Evolutionary conservation across 2,329 filamentous ascomycete species (phyloP).

Genomic region (Alternaria sp.): DNA sequence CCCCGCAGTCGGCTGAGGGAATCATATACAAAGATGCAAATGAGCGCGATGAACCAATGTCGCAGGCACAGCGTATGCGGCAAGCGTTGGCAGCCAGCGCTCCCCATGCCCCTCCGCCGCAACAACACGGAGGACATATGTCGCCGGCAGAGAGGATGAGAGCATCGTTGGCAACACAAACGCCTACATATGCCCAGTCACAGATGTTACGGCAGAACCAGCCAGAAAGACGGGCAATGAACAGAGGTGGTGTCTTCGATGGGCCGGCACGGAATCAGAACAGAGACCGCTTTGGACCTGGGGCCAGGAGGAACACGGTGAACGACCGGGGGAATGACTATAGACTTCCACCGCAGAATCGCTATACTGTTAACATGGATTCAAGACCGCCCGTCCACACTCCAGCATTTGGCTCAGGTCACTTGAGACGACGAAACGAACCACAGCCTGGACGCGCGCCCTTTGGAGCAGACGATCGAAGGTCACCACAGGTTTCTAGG

Average conservation of each 20-base stretch:
- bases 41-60: constrained; percentile 28
- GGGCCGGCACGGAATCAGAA: constrained; percentile 28
- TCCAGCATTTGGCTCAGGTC: constrained; percentile 36
- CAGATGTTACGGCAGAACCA: constrained; percentile 22
- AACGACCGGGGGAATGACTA: constrained; percentile 11
- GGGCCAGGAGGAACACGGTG: constrained; percentile 9
- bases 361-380: constrained; percentile 46
- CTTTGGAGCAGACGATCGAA: constrained; percentile 8
- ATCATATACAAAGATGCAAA: constrained; percentile 37
- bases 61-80: constrained; percentile 42
- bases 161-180: constrained; percentile 15
- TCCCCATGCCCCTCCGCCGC: constrained; percentile 19
- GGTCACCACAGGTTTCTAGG: constrained; percentile 8
- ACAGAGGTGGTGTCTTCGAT: constrained; percentile 26
- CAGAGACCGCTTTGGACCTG: constrained; percentile 28
- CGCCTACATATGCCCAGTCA: constrained; percentile 15
- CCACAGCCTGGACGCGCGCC: constrained; percentile 15
- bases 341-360: constrained; percentile 20
- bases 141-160: constrained; percentile 33
- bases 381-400: constrained; percentile 36
- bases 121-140: constrained; percentile 24
- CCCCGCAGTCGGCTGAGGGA: constrained; percentile 42
- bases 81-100: constrained; percentile 32
- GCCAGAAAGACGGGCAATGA: constrained; percentile 25
- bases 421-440: constrained; percentile 42